Percentiles rank a stretch among this genome's conserved stretches.
Evolutionary conservation across 1,139 yeast species (phyloP).

Genomic region (Tardiomyces digboiensis): DNA sequence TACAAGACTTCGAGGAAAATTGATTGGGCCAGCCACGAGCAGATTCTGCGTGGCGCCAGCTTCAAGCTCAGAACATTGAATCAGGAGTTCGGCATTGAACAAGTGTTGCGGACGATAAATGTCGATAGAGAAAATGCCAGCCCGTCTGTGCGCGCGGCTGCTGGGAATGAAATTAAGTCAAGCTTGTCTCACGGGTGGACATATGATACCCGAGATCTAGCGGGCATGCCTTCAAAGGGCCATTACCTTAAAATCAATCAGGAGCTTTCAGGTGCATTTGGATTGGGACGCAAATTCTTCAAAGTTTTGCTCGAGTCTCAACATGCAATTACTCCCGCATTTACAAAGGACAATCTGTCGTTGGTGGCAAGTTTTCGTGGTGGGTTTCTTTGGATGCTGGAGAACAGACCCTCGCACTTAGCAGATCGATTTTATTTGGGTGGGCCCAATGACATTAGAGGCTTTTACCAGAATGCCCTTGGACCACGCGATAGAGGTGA

Average conservation of each 20-base stretch:
- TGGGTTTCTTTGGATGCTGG: conserved; percentile 11
- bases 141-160: conserved; percentile 23
- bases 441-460: conserved; percentile 78
- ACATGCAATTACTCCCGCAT: conserved; percentile 12
- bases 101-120: conserved; percentile 50
- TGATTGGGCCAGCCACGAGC: conserved; percentile 64
- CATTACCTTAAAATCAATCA: conserved; percentile 39
- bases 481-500: conserved; percentile 66
- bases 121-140: conserved; percentile 28
- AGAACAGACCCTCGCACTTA: conserved; percentile 14
- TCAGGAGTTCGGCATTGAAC: conserved; percentile 52
- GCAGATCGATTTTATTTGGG: conserved; percentile 54
- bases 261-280: conserved; percentile 44
- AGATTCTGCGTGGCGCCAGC: conserved; percentile 50
- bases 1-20: conserved; percentile 51
- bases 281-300: conserved; percentile 23
- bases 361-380: conserved; percentile 7
- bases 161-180: conserved; percentile 30
- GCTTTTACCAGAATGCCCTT: conserved; percentile 66
- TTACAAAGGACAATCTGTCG: conserved; percentile 6
- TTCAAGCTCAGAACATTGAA: conserved; percentile 21
- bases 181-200: conserved; percentile 23
- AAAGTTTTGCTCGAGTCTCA: conserved; percentile 24
- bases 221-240: conserved; percentile 39
- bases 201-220: conserved; percentile 24